Conservation (phyloP, 495 filamentous ascomycete species). For the Daldinia childiae region DNA sequence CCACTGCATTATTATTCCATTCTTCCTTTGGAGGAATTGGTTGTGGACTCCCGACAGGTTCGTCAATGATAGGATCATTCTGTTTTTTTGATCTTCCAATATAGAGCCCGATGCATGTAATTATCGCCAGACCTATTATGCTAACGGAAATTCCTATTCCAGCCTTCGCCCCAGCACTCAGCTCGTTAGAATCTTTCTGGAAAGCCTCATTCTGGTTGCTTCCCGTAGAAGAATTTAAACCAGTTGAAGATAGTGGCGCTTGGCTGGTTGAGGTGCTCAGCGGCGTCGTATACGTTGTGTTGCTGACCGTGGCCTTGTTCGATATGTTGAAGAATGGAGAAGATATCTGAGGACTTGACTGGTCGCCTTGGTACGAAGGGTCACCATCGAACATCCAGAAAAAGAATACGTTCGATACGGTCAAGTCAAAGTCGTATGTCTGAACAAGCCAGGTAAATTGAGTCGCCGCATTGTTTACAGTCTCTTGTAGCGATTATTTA, state of each 20-base stretch:
- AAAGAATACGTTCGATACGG: constrained; percentile 15
- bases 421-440: constrained; percentile 19
- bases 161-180: not conserved
- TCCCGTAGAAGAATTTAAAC: not conserved
- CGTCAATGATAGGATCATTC: not conserved
- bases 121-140: not conserved
- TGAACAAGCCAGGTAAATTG: constrained; percentile 29
- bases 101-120: not conserved
- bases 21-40: not conserved
- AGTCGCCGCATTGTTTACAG: constrained; percentile 7
- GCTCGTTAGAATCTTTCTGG: not conserved
- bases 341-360: not conserved
- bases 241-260: not conserved
- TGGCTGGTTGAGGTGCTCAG: not conserved
- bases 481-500: constrained; percentile 13
- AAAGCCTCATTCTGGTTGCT: not conserved
- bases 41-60: not conserved
- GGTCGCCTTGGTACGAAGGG: constrained; percentile 13
- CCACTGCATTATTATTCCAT: not conserved
- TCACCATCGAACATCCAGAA: constrained; percentile 26
- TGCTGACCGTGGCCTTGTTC: not conserved
- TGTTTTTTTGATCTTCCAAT: not conserved
- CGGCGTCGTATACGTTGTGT: not conserved
- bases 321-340: constrained; percentile 21
- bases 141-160: not conserved